Conservation (phyloP, 495 filamentous ascomycete genomes). For the Amniculicola lignicola region DNA sequence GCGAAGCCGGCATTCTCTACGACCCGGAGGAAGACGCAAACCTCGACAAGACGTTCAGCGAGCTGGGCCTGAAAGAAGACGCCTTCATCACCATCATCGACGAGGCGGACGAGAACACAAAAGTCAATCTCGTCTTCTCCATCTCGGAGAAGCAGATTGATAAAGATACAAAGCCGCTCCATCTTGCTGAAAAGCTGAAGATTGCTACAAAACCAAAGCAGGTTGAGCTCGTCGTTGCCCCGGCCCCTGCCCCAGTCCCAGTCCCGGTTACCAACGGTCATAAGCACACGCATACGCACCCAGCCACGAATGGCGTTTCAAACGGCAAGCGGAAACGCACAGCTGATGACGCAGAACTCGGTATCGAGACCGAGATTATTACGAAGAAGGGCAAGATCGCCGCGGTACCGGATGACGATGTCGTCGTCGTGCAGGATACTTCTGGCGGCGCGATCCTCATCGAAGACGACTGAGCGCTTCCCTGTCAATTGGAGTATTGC, state of each 20-base stretch:
- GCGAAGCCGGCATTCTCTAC: constrained; percentile 70
- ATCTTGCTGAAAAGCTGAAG: constrained; percentile 46
- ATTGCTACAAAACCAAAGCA: constrained; percentile 50
- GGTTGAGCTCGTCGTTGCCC: too few species aligned
- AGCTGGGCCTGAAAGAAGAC: constrained; percentile 70
- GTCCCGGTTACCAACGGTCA: constrained; percentile 35
- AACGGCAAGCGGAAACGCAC: constrained; percentile 35
- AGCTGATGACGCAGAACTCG: constrained; percentile 44
- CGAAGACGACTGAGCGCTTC: constrained; percentile 59
- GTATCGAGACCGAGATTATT: constrained; percentile 45
- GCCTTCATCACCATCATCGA: constrained; percentile 82
- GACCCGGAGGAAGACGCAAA: constrained; percentile 88
- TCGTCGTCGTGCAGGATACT: constrained; percentile 56
- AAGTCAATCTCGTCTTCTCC: constrained; percentile 75
- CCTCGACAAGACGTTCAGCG: constrained; percentile 68
- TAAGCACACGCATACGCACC: constrained; percentile 7
- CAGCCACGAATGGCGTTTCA: constrained; percentile 13
- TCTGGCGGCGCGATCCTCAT: constrained; percentile 70
- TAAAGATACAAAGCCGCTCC: constrained; percentile 47
- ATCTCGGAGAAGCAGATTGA: constrained; percentile 49
- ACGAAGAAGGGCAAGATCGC: constrained; percentile 48
- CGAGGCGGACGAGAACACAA: constrained; percentile 75
- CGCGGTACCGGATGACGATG: constrained; percentile 36
- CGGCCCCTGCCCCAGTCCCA: background rate
- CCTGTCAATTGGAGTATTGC: too few species aligned